Evolutionary conservation across 306 rosid genomes (phyloP).

Genomic region (Prunus mume): DNA sequence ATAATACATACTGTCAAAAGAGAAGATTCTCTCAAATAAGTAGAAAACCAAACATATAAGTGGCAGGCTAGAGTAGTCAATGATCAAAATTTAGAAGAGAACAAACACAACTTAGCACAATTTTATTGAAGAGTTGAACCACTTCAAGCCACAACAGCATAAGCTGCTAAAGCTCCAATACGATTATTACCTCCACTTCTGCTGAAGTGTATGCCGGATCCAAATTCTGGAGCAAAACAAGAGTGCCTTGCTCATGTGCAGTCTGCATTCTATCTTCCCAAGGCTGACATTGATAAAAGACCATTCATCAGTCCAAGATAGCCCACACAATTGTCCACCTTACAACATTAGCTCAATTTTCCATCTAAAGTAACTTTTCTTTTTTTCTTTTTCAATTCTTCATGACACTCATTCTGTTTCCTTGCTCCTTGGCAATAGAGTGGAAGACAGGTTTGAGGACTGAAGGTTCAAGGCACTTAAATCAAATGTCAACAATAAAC

Average conservation of each 20-base stretch:
- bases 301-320: slow-evolving; percentile 17
- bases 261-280: slow-evolving; percentile 72
- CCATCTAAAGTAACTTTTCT: background rate
- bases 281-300: slow-evolving; percentile 47
- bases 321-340: slow-evolving; percentile 1
- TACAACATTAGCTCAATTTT: background rate
- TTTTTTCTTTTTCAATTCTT: background rate
- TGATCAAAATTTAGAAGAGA: background rate
- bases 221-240: slow-evolving; percentile 77
- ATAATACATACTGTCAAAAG: slow-evolving; percentile 5
- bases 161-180: slow-evolving; percentile 6
- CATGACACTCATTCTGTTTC: background rate
- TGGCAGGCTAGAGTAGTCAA: background rate
- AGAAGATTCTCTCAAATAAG: background rate
- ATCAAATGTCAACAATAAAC: background rate
- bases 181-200: slow-evolving; percentile 71
- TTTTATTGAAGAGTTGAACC: background rate
- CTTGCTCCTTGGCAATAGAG: background rate
- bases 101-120: background rate
- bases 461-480: background rate
- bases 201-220: slow-evolving; percentile 68
- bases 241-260: slow-evolving; percentile 65
- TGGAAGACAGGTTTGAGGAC: background rate
- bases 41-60: background rate
- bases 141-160: background rate